phyloP scores from a whole-genome alignment of 495 filamentous ascomycete species.

The Thozetella sp. region DNA sequence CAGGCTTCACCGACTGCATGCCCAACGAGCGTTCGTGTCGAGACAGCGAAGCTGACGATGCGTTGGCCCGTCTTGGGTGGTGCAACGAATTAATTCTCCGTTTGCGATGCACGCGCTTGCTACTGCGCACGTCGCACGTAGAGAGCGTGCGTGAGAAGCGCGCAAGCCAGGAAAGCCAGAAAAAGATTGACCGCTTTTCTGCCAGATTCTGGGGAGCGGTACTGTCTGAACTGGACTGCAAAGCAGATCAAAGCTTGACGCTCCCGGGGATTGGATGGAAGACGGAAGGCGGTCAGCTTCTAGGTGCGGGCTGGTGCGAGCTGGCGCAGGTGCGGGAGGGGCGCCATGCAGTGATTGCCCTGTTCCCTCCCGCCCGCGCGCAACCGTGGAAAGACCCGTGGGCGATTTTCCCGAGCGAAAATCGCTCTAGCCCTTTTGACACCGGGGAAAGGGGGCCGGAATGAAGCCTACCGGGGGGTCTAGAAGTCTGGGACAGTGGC shows the following conservation, averaged over 20 bases:
- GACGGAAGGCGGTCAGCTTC: too few relatives aligned
- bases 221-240: background rate
- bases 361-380: too few relatives aligned
- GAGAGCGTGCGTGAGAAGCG: too few relatives aligned
- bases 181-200: background rate
- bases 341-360: background rate
- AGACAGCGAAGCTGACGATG: background rate
- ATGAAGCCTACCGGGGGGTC: background rate
- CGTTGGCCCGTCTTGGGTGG: background rate
- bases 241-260: background rate
- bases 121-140: too few relatives aligned
- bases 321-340: too few relatives aligned
- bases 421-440: slow-evolving; percentile 1
- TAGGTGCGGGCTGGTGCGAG: too few relatives aligned
- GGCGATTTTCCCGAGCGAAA: background rate
- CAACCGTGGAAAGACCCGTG: background rate
- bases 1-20: background rate
- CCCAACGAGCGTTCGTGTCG: background rate
- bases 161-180: background rate
- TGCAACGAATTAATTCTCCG: background rate
- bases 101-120: background rate
- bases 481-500: background rate
- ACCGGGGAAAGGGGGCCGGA: background rate
- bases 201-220: background rate
- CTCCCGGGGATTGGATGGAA: too few relatives aligned